These are phyloP conservation scores for Wickerhamiella vanderwaltii DNA, from an alignment of 805 yeast species.

Conservation along the genomic window DNA sequence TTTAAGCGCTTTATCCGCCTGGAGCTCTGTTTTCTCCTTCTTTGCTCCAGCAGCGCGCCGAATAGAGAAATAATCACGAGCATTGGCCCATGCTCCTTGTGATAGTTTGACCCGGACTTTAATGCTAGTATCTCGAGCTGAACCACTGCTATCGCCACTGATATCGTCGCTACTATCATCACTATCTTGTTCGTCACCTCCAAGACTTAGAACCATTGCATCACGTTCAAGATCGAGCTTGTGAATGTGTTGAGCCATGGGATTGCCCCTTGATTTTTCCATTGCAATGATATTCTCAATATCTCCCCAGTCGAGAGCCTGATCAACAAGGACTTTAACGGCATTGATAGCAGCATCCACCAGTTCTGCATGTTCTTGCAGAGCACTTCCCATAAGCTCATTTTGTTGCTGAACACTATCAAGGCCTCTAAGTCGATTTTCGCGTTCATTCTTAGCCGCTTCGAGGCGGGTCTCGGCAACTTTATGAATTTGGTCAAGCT, in stretches of 20 bases:
- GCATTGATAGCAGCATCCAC: slow-evolving; percentile 62
- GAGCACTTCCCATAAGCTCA: slow-evolving; percentile 56
- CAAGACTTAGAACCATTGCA: slow-evolving; percentile 47
- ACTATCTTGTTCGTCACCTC: slow-evolving; percentile 32
- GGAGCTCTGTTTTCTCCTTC: slow-evolving; percentile 67
- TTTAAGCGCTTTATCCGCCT: slow-evolving; percentile 63
- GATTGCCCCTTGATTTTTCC: slow-evolving; percentile 56
- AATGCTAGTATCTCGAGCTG: background rate
- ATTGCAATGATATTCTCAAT: slow-evolving; percentile 62
- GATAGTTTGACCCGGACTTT: slow-evolving; percentile 51
- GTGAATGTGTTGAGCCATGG: slow-evolving; percentile 48
- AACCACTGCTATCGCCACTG: background rate
- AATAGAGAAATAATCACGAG: slow-evolving; percentile 64
- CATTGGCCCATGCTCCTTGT: slow-evolving; percentile 78
- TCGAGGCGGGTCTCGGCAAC: slow-evolving; percentile 63
- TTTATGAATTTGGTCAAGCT: slow-evolving; percentile 44
- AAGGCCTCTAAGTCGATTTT: slow-evolving; percentile 54
- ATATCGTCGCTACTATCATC: slow-evolving; percentile 30
- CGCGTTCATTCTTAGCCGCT: slow-evolving; percentile 62
- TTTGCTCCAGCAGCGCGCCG: slow-evolving; percentile 67
- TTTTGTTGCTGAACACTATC: slow-evolving; percentile 50
- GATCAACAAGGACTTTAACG: slow-evolving; percentile 55
- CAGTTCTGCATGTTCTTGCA: slow-evolving; percentile 53
- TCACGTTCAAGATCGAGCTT: slow-evolving; percentile 60
- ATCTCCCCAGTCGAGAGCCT: slow-evolving; percentile 89